A percentile compares a stretch with the other conserved stretches of the same genome.
Conservation (phyloP, 805 yeast genomes). For the Tetrapisispora pingtungensis region DNA sequence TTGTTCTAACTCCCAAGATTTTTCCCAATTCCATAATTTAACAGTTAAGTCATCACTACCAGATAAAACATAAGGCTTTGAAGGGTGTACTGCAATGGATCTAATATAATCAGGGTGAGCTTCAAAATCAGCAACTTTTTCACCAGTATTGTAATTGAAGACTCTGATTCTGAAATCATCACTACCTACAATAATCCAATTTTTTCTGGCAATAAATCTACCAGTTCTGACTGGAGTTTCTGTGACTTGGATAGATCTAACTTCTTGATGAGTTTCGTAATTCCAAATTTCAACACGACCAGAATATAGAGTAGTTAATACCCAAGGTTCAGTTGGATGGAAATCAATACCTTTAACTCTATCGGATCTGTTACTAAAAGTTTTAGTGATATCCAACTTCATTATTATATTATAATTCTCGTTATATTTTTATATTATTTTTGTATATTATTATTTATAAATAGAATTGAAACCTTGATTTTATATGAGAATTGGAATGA, state of each 20-base stretch:
- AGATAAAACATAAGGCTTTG: constrained; percentile 80
- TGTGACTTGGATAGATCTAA: constrained; percentile 88
- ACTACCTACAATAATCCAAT: constrained; percentile 93
- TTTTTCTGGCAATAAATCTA: constrained; percentile 86
- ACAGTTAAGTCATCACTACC: constrained; percentile 87
- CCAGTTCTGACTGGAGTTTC: constrained; percentile 95
- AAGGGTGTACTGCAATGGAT: constrained; percentile 87
- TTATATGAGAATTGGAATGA: too few species aligned
- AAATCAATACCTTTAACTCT: constrained; percentile 96
- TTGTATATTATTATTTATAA: too few species aligned
- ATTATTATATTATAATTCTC: constrained; percentile 4
- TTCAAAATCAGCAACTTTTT: constrained; percentile 88
- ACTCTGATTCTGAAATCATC: constrained; percentile 94
- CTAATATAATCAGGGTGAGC: constrained; percentile 97
- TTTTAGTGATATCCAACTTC: constrained; percentile 37
- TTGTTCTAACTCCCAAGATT: constrained; percentile 82
- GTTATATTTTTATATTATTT: too few species aligned
- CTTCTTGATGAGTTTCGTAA: constrained; percentile 69
- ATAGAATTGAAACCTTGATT: too few species aligned
- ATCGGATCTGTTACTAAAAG: constrained; percentile 84
- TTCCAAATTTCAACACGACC: constrained; percentile 86
- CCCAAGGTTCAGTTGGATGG: constrained; percentile 98
- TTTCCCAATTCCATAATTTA: constrained; percentile 97
- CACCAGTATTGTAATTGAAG: constrained; percentile 91
- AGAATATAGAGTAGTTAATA: constrained; percentile 78